Percentiles rank a stretch among this genome's conserved stretches.
These are phyloP conservation scores for Penicillium palitans DNA, from an alignment of 2,329 filamentous ascomycete species.

Conservation along the genomic window DNA sequence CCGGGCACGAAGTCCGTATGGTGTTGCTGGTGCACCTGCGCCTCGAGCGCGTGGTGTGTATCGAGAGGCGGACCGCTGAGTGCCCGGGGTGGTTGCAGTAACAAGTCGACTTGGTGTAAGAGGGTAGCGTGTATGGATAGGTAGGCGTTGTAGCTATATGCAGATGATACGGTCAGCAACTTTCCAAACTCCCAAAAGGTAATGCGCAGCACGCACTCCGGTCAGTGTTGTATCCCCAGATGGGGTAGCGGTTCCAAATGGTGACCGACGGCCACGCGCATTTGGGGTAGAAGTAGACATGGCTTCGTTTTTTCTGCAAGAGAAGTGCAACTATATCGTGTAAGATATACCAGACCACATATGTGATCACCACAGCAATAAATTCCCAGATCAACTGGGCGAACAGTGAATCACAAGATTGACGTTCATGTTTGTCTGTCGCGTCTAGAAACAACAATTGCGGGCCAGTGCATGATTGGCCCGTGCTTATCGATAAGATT, in stretches of 20 bases:
- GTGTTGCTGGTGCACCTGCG: conserved; percentile 51
- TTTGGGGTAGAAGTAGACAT: conserved; percentile 34
- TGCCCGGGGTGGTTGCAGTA: conserved; percentile 33
- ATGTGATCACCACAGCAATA: not conserved
- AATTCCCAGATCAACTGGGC: not conserved
- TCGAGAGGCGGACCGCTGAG: conserved; percentile 35
- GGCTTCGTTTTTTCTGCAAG: not conserved
- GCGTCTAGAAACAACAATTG: conserved; percentile 23
- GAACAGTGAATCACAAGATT: not conserved
- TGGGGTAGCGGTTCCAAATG: conserved; percentile 26
- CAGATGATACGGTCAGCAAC: not conserved
- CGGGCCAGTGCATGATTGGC: conserved; percentile 23
- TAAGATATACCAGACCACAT: not conserved
- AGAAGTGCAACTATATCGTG: not conserved
- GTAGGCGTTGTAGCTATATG: conserved; percentile 37
- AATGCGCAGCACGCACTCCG: conserved; percentile 18
- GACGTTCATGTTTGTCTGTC: conserved; percentile 13
- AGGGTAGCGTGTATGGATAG: conserved; percentile 33
- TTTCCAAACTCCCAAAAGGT: not conserved
- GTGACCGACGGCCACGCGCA: conserved; percentile 30
- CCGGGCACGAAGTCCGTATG: conserved; percentile 56
- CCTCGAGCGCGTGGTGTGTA: conserved; percentile 37
- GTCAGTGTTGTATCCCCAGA: conserved; percentile 33
- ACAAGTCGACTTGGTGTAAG: conserved; percentile 39
- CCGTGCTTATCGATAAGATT: conserved; percentile 36